Evolutionary conservation across 495 filamentous ascomycete species (phyloP).

Genomic region (Podospora pseudoanserina): DNA sequence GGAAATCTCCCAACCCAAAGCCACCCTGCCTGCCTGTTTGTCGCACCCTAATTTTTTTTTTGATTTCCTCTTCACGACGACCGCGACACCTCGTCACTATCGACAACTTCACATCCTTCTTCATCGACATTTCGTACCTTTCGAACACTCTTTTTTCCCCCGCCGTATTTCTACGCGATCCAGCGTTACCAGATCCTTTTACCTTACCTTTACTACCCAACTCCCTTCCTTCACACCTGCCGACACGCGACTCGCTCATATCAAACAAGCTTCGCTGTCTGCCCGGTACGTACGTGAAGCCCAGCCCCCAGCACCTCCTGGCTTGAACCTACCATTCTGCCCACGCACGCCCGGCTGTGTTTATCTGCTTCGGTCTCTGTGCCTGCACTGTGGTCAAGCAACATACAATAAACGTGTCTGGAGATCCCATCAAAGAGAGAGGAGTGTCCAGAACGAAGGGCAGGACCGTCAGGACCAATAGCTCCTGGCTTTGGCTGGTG

Average conservation of each 20-base stretch:
- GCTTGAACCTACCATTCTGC: not conserved
- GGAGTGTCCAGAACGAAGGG: not conserved
- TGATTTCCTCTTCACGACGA: constrained; percentile 18
- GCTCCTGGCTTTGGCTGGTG: constrained; percentile 5
- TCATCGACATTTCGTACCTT: constrained; percentile 33
- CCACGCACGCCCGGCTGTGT: not conserved
- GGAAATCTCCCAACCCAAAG: constrained; percentile 28
- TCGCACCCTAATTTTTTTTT: constrained; percentile 37
- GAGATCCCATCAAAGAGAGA: not conserved
- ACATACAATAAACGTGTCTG: not conserved
- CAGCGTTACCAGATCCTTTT: constrained; percentile 27
- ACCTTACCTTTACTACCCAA: not conserved
- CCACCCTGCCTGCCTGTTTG: constrained; percentile 25
- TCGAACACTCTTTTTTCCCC: constrained; percentile 31
- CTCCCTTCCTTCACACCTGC: not conserved
- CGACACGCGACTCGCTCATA: constrained; percentile 10
- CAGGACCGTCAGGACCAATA: not conserved
- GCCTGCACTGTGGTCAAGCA: not conserved
- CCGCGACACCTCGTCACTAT: constrained; percentile 30
- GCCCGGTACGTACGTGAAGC: constrained; percentile 25
- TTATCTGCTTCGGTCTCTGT: not conserved
- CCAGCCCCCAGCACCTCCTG: not conserved
- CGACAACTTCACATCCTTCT: constrained; percentile 19
- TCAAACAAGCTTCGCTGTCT: constrained; percentile 21
- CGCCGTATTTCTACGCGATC: constrained; percentile 33